Evolutionary conservation across 176 grass and related monocot genomes (phyloP).

Genomic region (Eremochloa ophiuroides): DNA sequence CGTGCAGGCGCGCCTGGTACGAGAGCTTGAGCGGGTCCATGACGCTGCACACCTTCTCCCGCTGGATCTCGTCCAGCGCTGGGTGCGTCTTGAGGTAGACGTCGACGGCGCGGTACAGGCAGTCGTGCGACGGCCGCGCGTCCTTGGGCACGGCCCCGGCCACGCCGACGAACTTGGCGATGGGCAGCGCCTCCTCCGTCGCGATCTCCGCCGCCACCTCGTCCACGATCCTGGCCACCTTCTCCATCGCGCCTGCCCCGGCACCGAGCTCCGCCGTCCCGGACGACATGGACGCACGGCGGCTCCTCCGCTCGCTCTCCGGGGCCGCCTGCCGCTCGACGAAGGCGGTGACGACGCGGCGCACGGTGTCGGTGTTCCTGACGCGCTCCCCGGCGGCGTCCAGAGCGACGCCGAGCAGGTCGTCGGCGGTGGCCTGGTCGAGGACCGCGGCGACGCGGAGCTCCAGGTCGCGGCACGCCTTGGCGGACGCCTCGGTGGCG

Average conservation of each 20-base stretch:
- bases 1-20: constrained; percentile 67
- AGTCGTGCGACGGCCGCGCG: constrained; percentile 50
- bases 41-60: constrained; percentile 88
- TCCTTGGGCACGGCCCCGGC: constrained; percentile 62
- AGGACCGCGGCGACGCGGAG: constrained; percentile 49
- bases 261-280: background rate
- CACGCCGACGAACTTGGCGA: constrained; percentile 66
- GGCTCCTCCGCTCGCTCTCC: constrained; percentile 23
- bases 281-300: constrained; percentile 26
- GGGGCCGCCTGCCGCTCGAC: constrained; percentile 45
- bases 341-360: constrained; percentile 50
- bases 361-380: constrained; percentile 49
- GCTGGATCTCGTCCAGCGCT: constrained; percentile 65
- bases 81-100: constrained; percentile 82
- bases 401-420: constrained; percentile 48
- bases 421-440: constrained; percentile 36
- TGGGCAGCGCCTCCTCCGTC: constrained; percentile 50
- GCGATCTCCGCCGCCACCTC: constrained; percentile 70
- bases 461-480: constrained; percentile 53
- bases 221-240: constrained; percentile 54
- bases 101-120: constrained; percentile 57
- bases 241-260: constrained; percentile 29
- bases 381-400: constrained; percentile 37
- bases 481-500: constrained; percentile 18
- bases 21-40: constrained; percentile 80